Percentiles rank a stretch among this genome's conserved stretches.
Conservation (phyloP, 2,329 filamentous ascomycete genomes). For the Diaporthe aspalathi region DNA sequence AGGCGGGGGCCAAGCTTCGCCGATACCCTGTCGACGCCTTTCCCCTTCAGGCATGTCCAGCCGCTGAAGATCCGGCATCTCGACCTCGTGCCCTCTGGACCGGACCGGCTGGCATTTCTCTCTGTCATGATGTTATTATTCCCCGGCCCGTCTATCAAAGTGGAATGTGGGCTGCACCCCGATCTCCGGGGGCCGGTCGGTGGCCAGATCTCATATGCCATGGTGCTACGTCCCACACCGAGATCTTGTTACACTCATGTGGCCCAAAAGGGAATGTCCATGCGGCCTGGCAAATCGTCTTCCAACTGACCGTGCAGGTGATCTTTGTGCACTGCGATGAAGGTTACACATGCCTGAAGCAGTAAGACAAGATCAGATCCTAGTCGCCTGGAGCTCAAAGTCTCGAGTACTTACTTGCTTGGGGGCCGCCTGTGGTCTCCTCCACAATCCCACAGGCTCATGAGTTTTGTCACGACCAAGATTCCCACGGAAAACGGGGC, state of each 20-base stretch:
- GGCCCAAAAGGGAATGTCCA: constrained; percentile 38
- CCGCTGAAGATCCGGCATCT: constrained; percentile 27
- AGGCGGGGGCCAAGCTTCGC: constrained; percentile 14
- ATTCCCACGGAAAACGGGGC: neutral
- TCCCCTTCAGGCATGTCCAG: constrained; percentile 37
- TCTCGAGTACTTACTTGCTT: constrained; percentile 26
- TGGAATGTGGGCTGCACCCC: neutral
- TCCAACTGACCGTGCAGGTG: constrained; percentile 15
- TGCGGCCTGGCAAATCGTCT: constrained; percentile 22
- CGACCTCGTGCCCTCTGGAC: neutral
- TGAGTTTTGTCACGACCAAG: neutral
- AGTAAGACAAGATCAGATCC: constrained; percentile 12
- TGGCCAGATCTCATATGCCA: constrained; percentile 3
- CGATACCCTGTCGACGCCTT: constrained; percentile 19
- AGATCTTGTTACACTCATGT: constrained; percentile 10
- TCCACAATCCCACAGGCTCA: neutral
- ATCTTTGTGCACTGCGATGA: constrained; percentile 7
- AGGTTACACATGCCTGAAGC: constrained; percentile 27
- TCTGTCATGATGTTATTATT: neutral
- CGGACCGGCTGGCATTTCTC: constrained; percentile 26
- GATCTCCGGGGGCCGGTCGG: constrained; percentile 34
- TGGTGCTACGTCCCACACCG: neutral
- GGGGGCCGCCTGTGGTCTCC: too few species aligned
- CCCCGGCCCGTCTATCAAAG: constrained; percentile 16
- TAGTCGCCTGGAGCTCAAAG: neutral